A percentile compares a stretch with the other conserved stretches of the same genome.
These are phyloP conservation scores for Arachnopeziza araneosa DNA, from an alignment of 2,329 filamentous ascomycete species.

Conservation along the genomic window DNA sequence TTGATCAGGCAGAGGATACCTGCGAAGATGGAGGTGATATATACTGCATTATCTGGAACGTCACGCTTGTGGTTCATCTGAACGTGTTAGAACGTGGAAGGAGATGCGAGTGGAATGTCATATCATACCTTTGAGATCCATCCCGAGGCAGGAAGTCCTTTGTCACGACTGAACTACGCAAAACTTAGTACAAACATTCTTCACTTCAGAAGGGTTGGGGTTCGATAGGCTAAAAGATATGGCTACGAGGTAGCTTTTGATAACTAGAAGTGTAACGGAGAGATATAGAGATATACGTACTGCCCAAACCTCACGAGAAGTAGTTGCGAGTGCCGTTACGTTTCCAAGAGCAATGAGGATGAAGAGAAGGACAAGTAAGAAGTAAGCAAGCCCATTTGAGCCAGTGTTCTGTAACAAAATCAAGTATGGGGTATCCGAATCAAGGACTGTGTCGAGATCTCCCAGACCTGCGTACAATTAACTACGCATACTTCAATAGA, in stretches of 20 bases:
- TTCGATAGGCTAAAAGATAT: too few relatives aligned
- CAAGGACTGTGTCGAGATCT: constrained; percentile 34
- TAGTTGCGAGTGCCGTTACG: constrained; percentile 33
- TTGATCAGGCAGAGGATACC: constrained; percentile 36
- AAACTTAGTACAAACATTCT: neutral
- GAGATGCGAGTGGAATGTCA: constrained; percentile 11
- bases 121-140: constrained; percentile 33
- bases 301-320: constrained; percentile 36
- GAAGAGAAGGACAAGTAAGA: constrained; percentile 41
- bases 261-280: too few relatives aligned
- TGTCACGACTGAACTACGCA: constrained; percentile 36
- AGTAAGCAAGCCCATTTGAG: constrained; percentile 38
- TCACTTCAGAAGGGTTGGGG: too few relatives aligned
- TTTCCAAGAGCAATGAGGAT: constrained; percentile 35
- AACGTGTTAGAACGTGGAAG: neutral
- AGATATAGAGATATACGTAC: neutral
- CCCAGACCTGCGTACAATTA: constrained; percentile 16
- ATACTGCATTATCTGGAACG: constrained; percentile 21
- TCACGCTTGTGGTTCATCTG: constrained; percentile 31
- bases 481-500: neutral
- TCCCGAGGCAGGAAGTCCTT: constrained; percentile 36
- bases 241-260: too few relatives aligned
- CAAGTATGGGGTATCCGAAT: constrained; percentile 35
- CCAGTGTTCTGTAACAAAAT: constrained; percentile 40
- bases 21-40: constrained; percentile 17